A percentile compares a stretch with the other conserved stretches of the same genome.
These are phyloP conservation scores for Dalbergia cochinchinensis DNA, from an alignment of 306 rosid species.

Conservation along the genomic window DNA sequence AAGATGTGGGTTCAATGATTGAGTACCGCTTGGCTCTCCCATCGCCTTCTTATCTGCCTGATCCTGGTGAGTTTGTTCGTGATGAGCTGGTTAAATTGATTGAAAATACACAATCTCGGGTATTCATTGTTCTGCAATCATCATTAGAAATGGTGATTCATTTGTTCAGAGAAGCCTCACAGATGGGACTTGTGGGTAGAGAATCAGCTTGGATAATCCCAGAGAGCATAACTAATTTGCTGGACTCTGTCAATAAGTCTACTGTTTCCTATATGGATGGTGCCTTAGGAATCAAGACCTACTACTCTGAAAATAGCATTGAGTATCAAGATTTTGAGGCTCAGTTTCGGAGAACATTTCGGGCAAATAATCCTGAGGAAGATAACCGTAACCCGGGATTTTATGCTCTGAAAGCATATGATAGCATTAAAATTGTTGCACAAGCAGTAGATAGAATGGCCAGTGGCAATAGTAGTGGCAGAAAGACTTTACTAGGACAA, in stretches of 20 bases:
- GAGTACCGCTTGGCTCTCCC: slow-evolving; percentile 73
- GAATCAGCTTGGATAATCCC: slow-evolving; percentile 77
- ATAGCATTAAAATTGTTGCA: slow-evolving; percentile 58
- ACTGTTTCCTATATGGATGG: slow-evolving; percentile 67
- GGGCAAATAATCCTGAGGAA: slow-evolving; percentile 50
- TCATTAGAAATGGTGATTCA: slow-evolving; percentile 59
- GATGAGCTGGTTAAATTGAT: slow-evolving; percentile 60
- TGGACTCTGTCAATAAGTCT: slow-evolving; percentile 57
- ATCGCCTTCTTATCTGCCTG: slow-evolving; percentile 47
- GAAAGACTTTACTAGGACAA: slow-evolving; percentile 26
- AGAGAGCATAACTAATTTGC: slow-evolving; percentile 61
- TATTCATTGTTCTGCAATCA: slow-evolving; percentile 66
- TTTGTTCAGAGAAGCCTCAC: slow-evolving; percentile 69
- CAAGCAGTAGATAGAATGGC: slow-evolving; percentile 54
- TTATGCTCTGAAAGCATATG: slow-evolving; percentile 71
- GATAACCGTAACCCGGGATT: slow-evolving; percentile 60
- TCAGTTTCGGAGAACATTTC: slow-evolving; percentile 52
- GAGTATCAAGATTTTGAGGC: slow-evolving; percentile 52
- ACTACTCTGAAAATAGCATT: slow-evolving; percentile 49
- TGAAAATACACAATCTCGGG: slow-evolving; percentile 57
- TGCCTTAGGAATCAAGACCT: slow-evolving; percentile 69
- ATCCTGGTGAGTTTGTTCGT: slow-evolving; percentile 48
- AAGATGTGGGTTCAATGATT: slow-evolving; percentile 55
- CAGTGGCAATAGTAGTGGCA: slow-evolving; percentile 18
- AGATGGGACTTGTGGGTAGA: slow-evolving; percentile 59